These are phyloP conservation scores for Neurospora intermedia DNA, from an alignment of 495 filamentous ascomycete genomes.

Conservation along the genomic window DNA sequence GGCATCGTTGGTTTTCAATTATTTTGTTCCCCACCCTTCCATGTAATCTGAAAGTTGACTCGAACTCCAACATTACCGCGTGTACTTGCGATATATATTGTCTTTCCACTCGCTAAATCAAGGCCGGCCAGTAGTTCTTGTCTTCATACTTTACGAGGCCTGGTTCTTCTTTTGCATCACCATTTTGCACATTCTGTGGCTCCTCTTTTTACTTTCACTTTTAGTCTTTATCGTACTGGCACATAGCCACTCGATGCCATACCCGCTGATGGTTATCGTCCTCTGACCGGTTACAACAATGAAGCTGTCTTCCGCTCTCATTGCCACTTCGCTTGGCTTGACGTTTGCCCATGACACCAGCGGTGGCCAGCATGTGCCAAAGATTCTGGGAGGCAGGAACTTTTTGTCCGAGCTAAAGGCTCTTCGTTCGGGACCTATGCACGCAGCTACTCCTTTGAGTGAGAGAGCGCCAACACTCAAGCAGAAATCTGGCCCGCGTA, in stretches of 20 bases:
- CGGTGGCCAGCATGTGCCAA: conserved; percentile 23
- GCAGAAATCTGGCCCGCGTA: neutral
- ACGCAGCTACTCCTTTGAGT: neutral
- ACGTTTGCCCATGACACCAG: conserved; percentile 20
- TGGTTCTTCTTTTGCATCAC: conserved; percentile 1
- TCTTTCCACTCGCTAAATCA: neutral
- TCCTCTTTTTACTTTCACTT: neutral
- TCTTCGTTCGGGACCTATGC: conserved; percentile 4
- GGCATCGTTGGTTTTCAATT: conserved; percentile 16
- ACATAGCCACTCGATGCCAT: neutral
- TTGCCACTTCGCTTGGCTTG: conserved; percentile 16
- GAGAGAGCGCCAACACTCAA: conserved; percentile 2
- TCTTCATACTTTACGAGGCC: conserved; percentile 10
- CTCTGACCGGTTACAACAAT: conserved; percentile 11
- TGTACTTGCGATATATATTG: conserved; percentile 4
- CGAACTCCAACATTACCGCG: conserved; percentile 16
- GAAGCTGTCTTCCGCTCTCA: conserved; percentile 22
- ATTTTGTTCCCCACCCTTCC: conserved; percentile 13
- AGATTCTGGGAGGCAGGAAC: conserved; percentile 25
- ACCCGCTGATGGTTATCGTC: neutral
- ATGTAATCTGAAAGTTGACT: conserved; percentile 2
- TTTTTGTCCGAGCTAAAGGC: conserved; percentile 20
- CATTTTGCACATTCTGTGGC: conserved; percentile 4
- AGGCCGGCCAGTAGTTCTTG: neutral
- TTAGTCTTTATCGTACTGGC: neutral